These are phyloP conservation scores for Suhomyces taliae DNA, from an alignment of 1,139 yeast genomes.

Conservation along the genomic window DNA sequence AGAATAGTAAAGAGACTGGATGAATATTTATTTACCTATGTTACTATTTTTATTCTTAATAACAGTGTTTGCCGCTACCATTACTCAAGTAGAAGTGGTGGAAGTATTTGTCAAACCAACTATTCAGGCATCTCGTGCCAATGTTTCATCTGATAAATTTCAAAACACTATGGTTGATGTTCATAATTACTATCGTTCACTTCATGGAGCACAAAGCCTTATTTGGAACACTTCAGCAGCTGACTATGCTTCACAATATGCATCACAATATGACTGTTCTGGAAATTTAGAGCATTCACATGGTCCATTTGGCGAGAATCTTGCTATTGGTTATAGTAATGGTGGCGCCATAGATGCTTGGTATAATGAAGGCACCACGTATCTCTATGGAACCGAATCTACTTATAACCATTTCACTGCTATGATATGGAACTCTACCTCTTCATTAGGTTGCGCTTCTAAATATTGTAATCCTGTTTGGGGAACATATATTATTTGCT, in stretches of 20 bases:
- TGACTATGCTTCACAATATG: constrained; percentile 32
- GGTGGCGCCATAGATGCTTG: constrained; percentile 35
- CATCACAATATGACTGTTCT: constrained; percentile 33
- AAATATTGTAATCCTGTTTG: constrained; percentile 34
- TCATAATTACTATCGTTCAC: constrained; percentile 31
- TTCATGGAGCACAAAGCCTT: constrained; percentile 31
- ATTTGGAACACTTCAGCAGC: constrained; percentile 33
- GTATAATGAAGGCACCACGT: constrained; percentile 35
- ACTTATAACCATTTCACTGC: constrained; percentile 23
- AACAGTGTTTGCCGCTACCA: constrained; percentile 9
- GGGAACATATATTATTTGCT: constrained; percentile 60
- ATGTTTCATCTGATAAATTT: not conserved
- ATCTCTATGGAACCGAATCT: constrained; percentile 21
- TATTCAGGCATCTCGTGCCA: not conserved
- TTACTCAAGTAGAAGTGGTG: constrained; percentile 20
- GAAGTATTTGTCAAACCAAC: constrained; percentile 12
- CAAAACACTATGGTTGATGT: constrained; percentile 18
- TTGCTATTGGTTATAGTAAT: constrained; percentile 38
- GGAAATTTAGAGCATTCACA: constrained; percentile 37
- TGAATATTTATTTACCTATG: too few relatives aligned
- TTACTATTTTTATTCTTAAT: not conserved
- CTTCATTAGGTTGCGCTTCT: constrained; percentile 20
- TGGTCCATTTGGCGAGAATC: constrained; percentile 39
- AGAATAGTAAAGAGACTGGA: too few relatives aligned
- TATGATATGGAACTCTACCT: constrained; percentile 20